Evolutionary conservation across 75 land plant species (phyloP).

Genomic region (Larix kaempferi): DNA sequence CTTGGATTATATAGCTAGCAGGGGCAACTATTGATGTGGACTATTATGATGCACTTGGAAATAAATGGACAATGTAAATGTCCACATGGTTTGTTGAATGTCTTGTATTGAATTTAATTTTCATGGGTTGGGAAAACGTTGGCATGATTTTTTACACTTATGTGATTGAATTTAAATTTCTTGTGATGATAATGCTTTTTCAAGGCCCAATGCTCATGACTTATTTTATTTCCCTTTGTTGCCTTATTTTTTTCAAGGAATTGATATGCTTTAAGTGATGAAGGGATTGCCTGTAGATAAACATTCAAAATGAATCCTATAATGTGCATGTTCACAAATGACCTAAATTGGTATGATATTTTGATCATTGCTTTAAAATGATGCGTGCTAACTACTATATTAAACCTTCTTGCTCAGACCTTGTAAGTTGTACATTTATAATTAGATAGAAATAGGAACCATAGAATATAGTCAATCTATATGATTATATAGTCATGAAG

Average conservation of each 20-base stretch:
- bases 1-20: constrained; percentile 65
- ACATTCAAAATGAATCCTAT: too few species aligned
- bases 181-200: background rate
- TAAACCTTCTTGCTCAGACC: background rate
- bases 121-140: constrained; percentile 35
- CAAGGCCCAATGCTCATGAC: background rate
- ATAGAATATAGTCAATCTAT: too few species aligned
- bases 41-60: constrained; percentile 80
- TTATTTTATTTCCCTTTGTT: too few species aligned
- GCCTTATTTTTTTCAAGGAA: too few species aligned
- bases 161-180: background rate
- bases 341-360: background rate
- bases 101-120: background rate
- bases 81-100: background rate
- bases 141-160: background rate
- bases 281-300: too few species aligned
- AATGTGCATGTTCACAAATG: too few species aligned
- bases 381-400: background rate
- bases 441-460: background rate
- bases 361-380: background rate
- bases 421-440: background rate
- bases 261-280: too few species aligned
- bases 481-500: too few species aligned
- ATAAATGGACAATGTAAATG: constrained; percentile 86
- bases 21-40: constrained; percentile 99